phyloP scores from a whole-genome alignment of 2,329 filamentous ascomycete genomes.

The Taxawa tesnikishii region DNA sequence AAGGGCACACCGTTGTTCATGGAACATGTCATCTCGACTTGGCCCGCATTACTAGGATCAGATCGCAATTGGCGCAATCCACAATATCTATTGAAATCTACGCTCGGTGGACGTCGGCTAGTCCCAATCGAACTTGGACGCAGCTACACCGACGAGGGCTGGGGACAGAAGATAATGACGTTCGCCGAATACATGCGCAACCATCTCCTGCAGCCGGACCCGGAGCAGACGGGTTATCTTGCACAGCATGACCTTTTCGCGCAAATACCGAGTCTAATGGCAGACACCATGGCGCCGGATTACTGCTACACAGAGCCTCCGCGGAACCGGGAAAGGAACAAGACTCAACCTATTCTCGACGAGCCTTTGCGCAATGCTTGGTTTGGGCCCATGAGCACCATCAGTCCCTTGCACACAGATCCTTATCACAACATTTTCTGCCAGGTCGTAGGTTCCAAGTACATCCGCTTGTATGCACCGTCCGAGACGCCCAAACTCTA shows the following conservation, averaged over 20 bases:
- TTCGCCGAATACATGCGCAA: slow-evolving; percentile 58
- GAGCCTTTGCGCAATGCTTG: slow-evolving; percentile 75
- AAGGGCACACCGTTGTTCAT: slow-evolving; percentile 52
- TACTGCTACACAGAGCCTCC: slow-evolving; percentile 68
- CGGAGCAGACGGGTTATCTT: slow-evolving; percentile 54
- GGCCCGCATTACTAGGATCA: slow-evolving; percentile 58
- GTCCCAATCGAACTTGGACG: slow-evolving; percentile 73
- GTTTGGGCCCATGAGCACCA: slow-evolving; percentile 79
- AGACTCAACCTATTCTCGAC: slow-evolving; percentile 18
- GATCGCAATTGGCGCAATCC: slow-evolving; percentile 59
- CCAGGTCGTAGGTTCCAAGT: slow-evolving; percentile 84
- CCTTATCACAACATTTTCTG: slow-evolving; percentile 86
- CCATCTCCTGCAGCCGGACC: slow-evolving; percentile 38
- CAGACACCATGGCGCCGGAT: slow-evolving; percentile 71
- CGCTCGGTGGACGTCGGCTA: slow-evolving; percentile 63
- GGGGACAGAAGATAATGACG: slow-evolving; percentile 69
- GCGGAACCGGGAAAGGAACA: slow-evolving; percentile 59
- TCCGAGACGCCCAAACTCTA: slow-evolving; percentile 44
- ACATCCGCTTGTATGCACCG: slow-evolving; percentile 77
- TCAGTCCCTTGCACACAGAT: slow-evolving; percentile 87
- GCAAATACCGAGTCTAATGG: slow-evolving; percentile 65
- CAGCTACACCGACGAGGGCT: slow-evolving; percentile 75
- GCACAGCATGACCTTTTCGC: slow-evolving; percentile 81
- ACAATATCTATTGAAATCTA: slow-evolving; percentile 60
- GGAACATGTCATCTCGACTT: slow-evolving; percentile 49